Evolutionary conservation across 2,329 filamentous ascomycete species (phyloP), one percentile per base, ranked within the genome.

Genomic region (Pestalotiopsis sp.): DNA sequence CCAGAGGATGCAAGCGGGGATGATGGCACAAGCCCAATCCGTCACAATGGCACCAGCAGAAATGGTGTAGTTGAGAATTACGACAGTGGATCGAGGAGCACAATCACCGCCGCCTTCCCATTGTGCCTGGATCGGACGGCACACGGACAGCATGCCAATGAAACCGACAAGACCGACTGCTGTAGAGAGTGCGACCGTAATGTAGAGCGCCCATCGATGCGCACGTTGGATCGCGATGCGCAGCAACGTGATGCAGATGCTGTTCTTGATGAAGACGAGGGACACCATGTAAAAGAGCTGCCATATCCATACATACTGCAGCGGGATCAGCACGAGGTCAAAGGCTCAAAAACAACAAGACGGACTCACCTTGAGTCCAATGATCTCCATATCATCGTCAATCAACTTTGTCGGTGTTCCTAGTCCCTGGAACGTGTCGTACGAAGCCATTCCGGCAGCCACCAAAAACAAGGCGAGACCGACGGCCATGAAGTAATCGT

Each of bases 21-120:
- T 55, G 55, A 68, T 40, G 26, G 67, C 67, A 39, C 65, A 67
- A 14, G 67, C 56, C 67, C 67, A 66, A 48, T 68, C 67, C 14
- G 67, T 68, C 9, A 67, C 57, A 40, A 68, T 66, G 17, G 67
- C 56, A 9, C 57, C 56, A 10, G 64, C 67, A 6, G 67, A 68
- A 10, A 68, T 60, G 13, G 57, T 20, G 26, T 68, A 68, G 59
- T 66, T 66, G 57, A 68, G 57, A 38, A n/a, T 26, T 5, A 63
- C 57, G 4, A 63, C 20, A 17, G 61, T 48, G n/a, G 22, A n/a
- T 35, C 40, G 35, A 38, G 56, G 38, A 10, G 40, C 64, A 9
- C 67, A 65, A 17, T 30, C 30, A 17, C 61, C 62, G 4, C 66
- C 58, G 20, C 52, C 44, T n/a, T 59, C 48, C 67, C 67, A 68